Base-by-base conservation (phyloP, 306 rosid species). In the Prunus padus region DNA sequence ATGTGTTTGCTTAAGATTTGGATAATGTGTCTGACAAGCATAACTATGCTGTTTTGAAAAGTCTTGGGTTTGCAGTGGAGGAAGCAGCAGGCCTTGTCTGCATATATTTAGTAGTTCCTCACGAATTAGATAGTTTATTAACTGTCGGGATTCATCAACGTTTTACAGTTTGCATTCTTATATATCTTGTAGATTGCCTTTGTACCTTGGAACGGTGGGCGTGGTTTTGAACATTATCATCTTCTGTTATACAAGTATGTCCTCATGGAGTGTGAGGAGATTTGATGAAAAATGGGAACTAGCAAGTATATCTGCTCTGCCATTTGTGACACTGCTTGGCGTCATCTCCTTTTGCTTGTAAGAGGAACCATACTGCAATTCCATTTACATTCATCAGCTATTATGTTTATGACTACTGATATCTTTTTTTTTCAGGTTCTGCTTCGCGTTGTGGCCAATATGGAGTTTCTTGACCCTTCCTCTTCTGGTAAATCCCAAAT, bases 361-460 rank as follows among this genome's bases (percentile, higher is more conserved):
- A 88, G 97, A 71, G 45, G 56, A 78, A 66, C 73, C 37, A 60
- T 69, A 37, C 4, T 54, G 61, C 45, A 67, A 12, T 61, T 42
- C 8, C 23, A 57, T 55, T 69, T 52, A 57, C 33, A 62, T 66
- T 76, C 73, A 33, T 65, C 61, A 51, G 65, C 44, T 68, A 50
- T 20, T 69, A n/a, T 59, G 65, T 73, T 55, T 52, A 9, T 25
- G 11, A 28, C 22, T 75, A 22, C 86, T 87, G 74, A 83, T 70
- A 10, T 70, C 47, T 28, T 60, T 22, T 63, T 28, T 37, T 23
- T 55, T 51, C 74, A 96, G 99, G 84, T 84, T 96, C 76, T 74
- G 91, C 77, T 96, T 88, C 81, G 98, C 99, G 30, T 81, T 96
- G 81, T 95, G 99, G 99, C 97, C 99, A 75, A 89, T 95, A 60